phyloP scores from a whole-genome alignment of 169 alveolate species.

The Plasmodium cynomolgi region DNA sequence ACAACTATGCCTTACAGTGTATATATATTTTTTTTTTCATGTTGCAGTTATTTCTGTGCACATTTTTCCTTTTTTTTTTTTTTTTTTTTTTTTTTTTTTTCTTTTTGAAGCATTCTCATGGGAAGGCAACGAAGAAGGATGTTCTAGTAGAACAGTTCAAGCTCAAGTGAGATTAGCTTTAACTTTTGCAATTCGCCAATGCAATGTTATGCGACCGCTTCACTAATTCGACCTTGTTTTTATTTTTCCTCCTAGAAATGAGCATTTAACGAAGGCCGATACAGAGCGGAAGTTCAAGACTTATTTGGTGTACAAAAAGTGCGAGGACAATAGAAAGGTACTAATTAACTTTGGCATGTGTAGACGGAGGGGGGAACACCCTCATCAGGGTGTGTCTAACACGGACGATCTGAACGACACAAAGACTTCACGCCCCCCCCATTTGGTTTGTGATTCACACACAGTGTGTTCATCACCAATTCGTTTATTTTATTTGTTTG shows the following conservation, averaged over 20 bases:
- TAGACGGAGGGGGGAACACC: background rate
- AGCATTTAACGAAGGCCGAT: slow-evolving; percentile 68
- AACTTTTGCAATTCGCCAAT: background rate
- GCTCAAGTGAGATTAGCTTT: background rate
- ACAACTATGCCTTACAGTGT: background rate
- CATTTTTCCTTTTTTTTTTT: background rate
- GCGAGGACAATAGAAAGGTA: slow-evolving; percentile 72
- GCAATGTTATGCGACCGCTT: background rate
- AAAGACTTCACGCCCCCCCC: background rate
- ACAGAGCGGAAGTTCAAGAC: slow-evolving; percentile 66
- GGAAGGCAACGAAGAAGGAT: slow-evolving; percentile 70
- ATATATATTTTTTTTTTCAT: background rate
- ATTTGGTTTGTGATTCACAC: background rate
- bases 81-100: slow-evolving; percentile 25
- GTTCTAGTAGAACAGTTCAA: slow-evolving; percentile 67
- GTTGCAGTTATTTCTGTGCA: background rate
- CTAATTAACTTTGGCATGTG: background rate
- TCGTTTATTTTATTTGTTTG: background rate
- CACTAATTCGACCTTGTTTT: background rate
- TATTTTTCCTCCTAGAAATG: slow-evolving; percentile 26
- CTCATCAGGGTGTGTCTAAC: background rate
- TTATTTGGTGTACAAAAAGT: slow-evolving; percentile 40
- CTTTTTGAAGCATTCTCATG: slow-evolving; percentile 69
- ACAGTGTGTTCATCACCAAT: background rate
- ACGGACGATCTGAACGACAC: background rate